Evolutionary conservation across 208 protist species (phyloP).

Genomic region (Spironucleus salmonicida): DNA sequence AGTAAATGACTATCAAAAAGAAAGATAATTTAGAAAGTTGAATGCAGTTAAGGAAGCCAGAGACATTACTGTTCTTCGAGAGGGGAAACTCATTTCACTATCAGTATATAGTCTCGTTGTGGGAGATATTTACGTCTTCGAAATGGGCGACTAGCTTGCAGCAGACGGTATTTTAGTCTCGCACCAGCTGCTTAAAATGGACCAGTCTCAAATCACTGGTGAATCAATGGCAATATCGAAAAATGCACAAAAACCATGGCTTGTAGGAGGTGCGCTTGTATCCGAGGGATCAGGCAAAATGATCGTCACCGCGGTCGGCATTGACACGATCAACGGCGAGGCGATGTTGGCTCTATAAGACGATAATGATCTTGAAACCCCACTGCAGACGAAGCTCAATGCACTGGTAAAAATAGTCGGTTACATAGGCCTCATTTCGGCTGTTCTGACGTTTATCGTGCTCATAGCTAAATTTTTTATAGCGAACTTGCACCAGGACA

Average conservation of each 20-base stretch:
- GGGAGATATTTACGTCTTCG: constrained; percentile 66
- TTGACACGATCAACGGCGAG: constrained; percentile 60
- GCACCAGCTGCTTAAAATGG: constrained; percentile 56
- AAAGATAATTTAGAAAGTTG: constrained; percentile 73
- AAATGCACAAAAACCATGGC: constrained; percentile 49
- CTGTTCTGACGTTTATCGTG: constrained; percentile 56
- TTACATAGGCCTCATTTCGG: constrained; percentile 58
- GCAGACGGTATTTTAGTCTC: constrained; percentile 69
- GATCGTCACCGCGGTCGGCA: constrained; percentile 64
- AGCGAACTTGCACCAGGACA: neutral
- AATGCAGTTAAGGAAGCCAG: constrained; percentile 65
- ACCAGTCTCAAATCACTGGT: constrained; percentile 73
- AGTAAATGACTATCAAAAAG: constrained; percentile 76
- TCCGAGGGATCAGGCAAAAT: constrained; percentile 39
- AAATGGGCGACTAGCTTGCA: constrained; percentile 63
- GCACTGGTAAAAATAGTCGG: constrained; percentile 62
- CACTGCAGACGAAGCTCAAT: constrained; percentile 67
- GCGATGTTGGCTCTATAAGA: constrained; percentile 45
- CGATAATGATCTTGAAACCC: constrained; percentile 61
- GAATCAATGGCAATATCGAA: constrained; percentile 72
- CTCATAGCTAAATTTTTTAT: constrained; percentile 38
- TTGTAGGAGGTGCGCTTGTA: constrained; percentile 66
- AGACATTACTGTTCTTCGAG: constrained; percentile 54
- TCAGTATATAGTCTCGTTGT: constrained; percentile 56
- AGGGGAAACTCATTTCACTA: constrained; percentile 49